Evolutionary conservation across 1,139 yeast species (phyloP).

Genomic region (Wickerhamomyces sp.): DNA sequence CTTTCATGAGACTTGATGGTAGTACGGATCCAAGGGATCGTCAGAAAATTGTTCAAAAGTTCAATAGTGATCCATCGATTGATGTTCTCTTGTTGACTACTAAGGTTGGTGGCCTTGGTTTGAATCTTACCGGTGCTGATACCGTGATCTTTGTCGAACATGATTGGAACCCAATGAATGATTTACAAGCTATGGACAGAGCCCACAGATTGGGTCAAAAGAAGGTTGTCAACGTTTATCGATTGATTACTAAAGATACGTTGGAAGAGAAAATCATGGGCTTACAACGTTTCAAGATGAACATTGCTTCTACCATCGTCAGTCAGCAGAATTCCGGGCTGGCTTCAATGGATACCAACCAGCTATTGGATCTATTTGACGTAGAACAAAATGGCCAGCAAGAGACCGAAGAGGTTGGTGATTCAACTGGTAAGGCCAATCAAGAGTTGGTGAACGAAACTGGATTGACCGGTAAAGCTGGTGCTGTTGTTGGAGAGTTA

Average conservation of each 20-base stretch:
- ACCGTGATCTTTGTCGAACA: slow-evolving; percentile 98
- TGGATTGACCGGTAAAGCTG: slow-evolving; percentile 35
- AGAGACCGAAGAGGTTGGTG: slow-evolving; percentile 37
- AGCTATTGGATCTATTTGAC: slow-evolving; percentile 84
- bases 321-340: slow-evolving; percentile 95
- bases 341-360: slow-evolving; percentile 95
- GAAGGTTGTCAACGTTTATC: slow-evolving; percentile 91
- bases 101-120: slow-evolving; percentile 96
- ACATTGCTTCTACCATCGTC: slow-evolving; percentile 92
- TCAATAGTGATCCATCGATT: slow-evolving; percentile 95
- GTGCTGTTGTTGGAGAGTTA: slow-evolving; percentile 61
- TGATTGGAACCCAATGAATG: slow-evolving; percentile 99
- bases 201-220: slow-evolving; percentile 98
- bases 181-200: slow-evolving; percentile 98
- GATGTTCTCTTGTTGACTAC: slow-evolving; percentile 90
- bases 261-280: slow-evolving; percentile 99
- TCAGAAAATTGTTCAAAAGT: slow-evolving; percentile 85
- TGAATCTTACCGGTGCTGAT: slow-evolving; percentile 97
- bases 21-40: slow-evolving; percentile 90
- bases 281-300: slow-evolving; percentile 93
- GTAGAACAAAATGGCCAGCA: slow-evolving; percentile 48
- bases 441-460: slow-evolving; percentile 34
- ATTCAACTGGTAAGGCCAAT: slow-evolving; percentile 22
- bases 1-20: slow-evolving; percentile 94
- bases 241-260: slow-evolving; percentile 88